A percentile compares a stretch with the other conserved stretches of the same genome.
Evolutionary conservation across 257 asterid species (phyloP).

Genomic region (Rehmannia glutinosa): DNA sequence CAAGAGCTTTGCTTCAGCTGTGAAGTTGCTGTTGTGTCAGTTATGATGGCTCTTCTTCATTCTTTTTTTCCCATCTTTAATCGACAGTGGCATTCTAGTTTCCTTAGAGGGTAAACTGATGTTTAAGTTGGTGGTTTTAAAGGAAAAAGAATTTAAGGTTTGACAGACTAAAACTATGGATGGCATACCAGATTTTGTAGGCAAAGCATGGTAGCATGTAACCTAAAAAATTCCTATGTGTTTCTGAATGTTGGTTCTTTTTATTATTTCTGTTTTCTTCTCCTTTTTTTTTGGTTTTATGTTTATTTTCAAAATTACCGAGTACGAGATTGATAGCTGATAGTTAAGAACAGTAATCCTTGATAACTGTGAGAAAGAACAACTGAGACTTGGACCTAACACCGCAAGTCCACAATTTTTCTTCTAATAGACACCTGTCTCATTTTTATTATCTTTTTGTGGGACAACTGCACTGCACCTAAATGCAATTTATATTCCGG

Average conservation of each 20-base stretch:
- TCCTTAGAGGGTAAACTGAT: background rate
- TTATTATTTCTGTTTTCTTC: background rate
- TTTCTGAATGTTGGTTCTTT: background rate
- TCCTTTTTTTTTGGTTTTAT: background rate
- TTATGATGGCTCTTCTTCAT: no score
- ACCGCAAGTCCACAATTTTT: background rate
- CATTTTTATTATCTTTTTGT: background rate
- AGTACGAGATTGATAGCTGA: background rate
- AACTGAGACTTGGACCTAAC: constrained; percentile 6
- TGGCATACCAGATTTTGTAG: background rate
- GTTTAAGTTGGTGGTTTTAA: background rate
- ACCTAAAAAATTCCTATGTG: background rate
- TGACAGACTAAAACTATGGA: background rate
- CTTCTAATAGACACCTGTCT: background rate
- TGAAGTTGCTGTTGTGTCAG: no score
- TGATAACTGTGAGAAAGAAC: background rate
- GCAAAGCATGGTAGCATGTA: constrained; percentile 7
- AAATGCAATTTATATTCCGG: background rate
- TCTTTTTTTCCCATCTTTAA: no score
- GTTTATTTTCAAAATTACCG: background rate
- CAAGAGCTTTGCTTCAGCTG: no score
- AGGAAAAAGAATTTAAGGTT: background rate
- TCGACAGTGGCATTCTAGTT: no score
- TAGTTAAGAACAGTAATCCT: background rate
- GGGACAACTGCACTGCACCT: background rate